Conservation (phyloP, 495 filamentous ascomycete species). For the Penicillium diatomitis region DNA sequence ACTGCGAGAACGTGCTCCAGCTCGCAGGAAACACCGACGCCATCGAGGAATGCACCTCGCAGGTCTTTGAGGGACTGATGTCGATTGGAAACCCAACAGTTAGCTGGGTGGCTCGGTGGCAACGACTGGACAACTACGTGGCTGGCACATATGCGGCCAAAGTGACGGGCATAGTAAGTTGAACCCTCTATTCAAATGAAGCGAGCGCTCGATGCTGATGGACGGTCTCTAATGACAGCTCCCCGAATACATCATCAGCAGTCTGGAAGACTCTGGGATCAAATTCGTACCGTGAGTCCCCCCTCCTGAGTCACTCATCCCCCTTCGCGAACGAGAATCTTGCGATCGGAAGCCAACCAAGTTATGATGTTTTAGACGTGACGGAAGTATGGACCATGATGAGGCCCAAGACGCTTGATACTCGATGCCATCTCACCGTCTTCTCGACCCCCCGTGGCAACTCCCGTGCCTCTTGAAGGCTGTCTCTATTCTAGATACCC, state of each 20-base stretch:
- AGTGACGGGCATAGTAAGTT: conserved; percentile 63
- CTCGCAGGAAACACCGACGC: conserved; percentile 68
- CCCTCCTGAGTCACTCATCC: no score
- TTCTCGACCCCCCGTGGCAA: neutral
- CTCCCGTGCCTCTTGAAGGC: conserved; percentile 2
- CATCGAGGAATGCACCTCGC: conserved; percentile 87
- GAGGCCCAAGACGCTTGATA: conserved; percentile 19
- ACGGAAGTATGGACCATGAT: conserved; percentile 44
- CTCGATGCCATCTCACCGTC: neutral
- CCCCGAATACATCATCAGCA: conserved; percentile 53
- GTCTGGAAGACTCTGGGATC: conserved; percentile 58
- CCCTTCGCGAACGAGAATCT: no score
- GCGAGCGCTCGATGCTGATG: neutral
- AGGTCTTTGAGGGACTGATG: conserved; percentile 87
- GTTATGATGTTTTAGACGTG: conserved; percentile 25
- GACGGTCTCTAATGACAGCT: conserved; percentile 25
- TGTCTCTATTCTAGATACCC: conserved; percentile 8
- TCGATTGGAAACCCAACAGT: conserved; percentile 63
- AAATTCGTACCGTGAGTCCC: conserved; percentile 55
- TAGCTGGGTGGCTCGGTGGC: conserved; percentile 92
- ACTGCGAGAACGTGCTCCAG: conserved; percentile 86
- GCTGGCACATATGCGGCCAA: conserved; percentile 88
- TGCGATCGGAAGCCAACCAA: neutral
- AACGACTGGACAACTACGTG: conserved; percentile 80
- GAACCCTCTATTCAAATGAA: neutral